Percentiles rank a stretch among this genome's conserved stretches.
Conservation (phyloP, 2,329 filamentous ascomycete genomes). For the Beauveria rudraprayagi region DNA sequence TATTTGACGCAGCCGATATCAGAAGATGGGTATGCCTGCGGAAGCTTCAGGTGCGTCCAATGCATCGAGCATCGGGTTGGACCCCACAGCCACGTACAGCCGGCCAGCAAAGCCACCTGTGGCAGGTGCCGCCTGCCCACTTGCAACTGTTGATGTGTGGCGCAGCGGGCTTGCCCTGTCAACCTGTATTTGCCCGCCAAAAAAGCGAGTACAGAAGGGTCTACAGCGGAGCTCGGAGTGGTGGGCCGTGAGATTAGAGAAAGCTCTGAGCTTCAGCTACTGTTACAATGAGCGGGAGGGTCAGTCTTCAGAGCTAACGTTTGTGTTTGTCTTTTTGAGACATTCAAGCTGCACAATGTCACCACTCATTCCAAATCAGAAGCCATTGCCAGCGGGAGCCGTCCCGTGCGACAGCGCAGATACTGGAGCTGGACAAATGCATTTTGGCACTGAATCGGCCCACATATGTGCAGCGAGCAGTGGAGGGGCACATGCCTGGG, state of each 20-base stretch:
- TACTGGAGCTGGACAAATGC: not conserved
- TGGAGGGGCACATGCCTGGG: not conserved
- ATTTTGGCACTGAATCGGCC: not conserved
- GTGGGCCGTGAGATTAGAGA: no score
- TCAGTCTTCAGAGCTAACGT: not conserved
- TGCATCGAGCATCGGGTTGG: not conserved
- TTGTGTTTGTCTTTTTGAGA: not conserved
- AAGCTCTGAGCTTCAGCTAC: not conserved
- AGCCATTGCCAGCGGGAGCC: not conserved
- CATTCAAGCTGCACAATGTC: not conserved
- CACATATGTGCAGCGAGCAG: not conserved
- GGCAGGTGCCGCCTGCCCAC: not conserved
- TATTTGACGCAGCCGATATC: constrained; percentile 2
- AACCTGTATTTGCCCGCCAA: not conserved
- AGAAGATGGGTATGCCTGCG: not conserved
- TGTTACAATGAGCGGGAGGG: not conserved
- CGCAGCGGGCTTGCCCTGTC: not conserved
- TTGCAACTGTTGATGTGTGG: not conserved
- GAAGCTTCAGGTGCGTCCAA: not conserved
- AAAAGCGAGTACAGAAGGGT: not conserved
- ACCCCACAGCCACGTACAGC: not conserved
- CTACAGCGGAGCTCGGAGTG: not conserved
- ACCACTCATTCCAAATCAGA: not conserved
- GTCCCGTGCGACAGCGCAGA: not conserved
- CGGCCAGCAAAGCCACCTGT: not conserved